Base-by-base conservation (phyloP, 2,329 filamentous ascomycete genomes). In the Ceratocystiopsis minuta region DNA sequence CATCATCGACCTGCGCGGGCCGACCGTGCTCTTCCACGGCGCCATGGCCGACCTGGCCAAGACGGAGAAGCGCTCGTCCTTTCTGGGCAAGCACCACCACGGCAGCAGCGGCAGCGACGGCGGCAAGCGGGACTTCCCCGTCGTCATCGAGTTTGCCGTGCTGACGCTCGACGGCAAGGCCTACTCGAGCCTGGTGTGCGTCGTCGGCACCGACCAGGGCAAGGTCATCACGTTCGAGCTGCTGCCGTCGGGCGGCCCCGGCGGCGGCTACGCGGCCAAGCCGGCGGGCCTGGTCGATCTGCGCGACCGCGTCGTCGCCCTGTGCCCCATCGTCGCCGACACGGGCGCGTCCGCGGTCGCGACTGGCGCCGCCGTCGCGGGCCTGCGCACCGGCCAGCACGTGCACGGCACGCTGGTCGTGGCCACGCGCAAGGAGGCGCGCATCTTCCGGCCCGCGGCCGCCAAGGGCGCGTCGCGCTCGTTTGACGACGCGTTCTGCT, bases 161-260 rank as follows among this genome's bases (percentile, higher is more conserved):
- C 79, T 98, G 76, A 92, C 82, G 3, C 63, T 95, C 4, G 90
- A 96, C 36, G 82, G 80, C n/a, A 88, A 96, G 54, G 77, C 84
- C 49, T 98, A 93, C 56, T 96, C 90, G 1, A 95, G 86, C 53
- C 93, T 98, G 43, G 75, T 80, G 45, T 81, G 90, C 50, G 92
- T 96, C 50, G 82, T 92, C 2, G 90, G 90, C 16, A 96, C 90
- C 0, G 87, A 79, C 49, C 59, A 75, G 28, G 90, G 90, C 35
- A 84, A 83, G 52, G 64, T 96, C 16, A 75, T 78, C 7, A 96
- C 88, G 0, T 88, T 96, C 62, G 95, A 94, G 61, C 67, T 98
- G 17, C 63, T 96, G 3, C 90, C 90, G 0, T 70, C 78, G 14
- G 72, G 70, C 41, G 72, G 78, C 4, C 69, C 76, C 12, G 72